Conservation (phyloP, 2,329 filamentous ascomycete species). For the Colletotrichum orbiculare region DNA sequence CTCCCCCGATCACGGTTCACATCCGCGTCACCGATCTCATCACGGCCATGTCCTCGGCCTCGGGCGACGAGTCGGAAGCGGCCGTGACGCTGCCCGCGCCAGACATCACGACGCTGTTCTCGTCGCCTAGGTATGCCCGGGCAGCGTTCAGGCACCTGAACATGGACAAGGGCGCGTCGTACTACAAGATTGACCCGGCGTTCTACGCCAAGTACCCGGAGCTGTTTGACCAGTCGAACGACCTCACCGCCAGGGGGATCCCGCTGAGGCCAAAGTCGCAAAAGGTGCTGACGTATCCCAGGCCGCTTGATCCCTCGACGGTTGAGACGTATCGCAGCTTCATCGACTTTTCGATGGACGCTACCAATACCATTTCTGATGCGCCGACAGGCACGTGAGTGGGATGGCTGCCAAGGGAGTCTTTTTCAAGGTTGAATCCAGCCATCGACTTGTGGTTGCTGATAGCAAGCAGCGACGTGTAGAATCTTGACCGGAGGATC, state of each 20-base stretch:
- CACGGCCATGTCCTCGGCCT: constrained; percentile 33
- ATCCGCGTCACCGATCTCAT: constrained; percentile 46
- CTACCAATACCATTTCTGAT: constrained; percentile 38
- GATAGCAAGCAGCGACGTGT: no score
- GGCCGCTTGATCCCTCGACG: constrained; percentile 41
- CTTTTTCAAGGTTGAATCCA: no score
- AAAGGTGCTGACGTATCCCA: constrained; percentile 44
- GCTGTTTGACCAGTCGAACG: constrained; percentile 41
- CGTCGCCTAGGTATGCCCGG: constrained; percentile 40
- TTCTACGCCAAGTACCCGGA: constrained; percentile 48
- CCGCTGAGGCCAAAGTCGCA: constrained; percentile 41
- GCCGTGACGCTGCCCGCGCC: constrained; percentile 40
- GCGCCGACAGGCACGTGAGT: no score
- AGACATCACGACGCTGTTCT: constrained; percentile 40
- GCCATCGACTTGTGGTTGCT: no score
- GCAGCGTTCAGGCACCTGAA: constrained; percentile 43
- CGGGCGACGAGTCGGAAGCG: constrained; percentile 1
- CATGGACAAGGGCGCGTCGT: constrained; percentile 46
- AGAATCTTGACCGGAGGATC: no score
- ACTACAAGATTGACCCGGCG: constrained; percentile 47
- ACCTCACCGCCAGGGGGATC: constrained; percentile 43
- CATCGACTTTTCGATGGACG: constrained; percentile 47
- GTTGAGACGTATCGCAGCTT: constrained; percentile 47
- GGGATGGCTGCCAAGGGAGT: no score
- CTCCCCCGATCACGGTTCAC: constrained; percentile 42